Conservation (phyloP, 2,329 filamentous ascomycete genomes). For the Chaetomiaceae sp. region DNA sequence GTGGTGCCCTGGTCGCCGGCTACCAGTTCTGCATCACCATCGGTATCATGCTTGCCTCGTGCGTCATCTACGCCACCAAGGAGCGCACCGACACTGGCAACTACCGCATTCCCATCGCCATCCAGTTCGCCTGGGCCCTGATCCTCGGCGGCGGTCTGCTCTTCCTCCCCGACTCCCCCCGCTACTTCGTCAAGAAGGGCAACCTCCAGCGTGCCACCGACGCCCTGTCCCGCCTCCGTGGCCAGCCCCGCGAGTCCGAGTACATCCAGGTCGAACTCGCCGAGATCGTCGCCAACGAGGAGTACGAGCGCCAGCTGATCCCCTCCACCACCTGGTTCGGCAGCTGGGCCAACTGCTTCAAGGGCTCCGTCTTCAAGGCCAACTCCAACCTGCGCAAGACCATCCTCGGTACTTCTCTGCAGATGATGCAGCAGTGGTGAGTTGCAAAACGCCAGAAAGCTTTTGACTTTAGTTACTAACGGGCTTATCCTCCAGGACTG, state of each 20-base stretch:
- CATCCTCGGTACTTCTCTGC: slow-evolving; percentile 65
- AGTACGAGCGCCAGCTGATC: slow-evolving; percentile 70
- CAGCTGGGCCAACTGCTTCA: slow-evolving; percentile 66
- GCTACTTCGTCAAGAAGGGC: slow-evolving; percentile 78
- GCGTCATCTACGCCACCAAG: slow-evolving; percentile 68
- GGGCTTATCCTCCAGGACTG: slow-evolving; percentile 47
- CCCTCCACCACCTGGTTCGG: slow-evolving; percentile 60
- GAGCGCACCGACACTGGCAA: slow-evolving; percentile 56
- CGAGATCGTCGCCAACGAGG: slow-evolving; percentile 85
- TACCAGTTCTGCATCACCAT: slow-evolving; percentile 33
- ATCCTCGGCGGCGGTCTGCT: slow-evolving; percentile 69
- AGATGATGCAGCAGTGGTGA: slow-evolving; percentile 73
- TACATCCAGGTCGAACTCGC: slow-evolving; percentile 74
- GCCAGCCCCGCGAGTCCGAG: slow-evolving; percentile 65
- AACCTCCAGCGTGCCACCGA: slow-evolving; percentile 59
- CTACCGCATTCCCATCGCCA: slow-evolving; percentile 74
- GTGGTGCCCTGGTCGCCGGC: slow-evolving; percentile 32
- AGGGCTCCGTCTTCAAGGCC: slow-evolving; percentile 56
- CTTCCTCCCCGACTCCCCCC: slow-evolving; percentile 77
- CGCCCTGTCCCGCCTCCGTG: slow-evolving; percentile 64
- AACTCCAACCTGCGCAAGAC: slow-evolving; percentile 67
- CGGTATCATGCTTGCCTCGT: slow-evolving; percentile 69
- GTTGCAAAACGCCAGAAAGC: too few species aligned
- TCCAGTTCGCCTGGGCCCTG: slow-evolving; percentile 77
- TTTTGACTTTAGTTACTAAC: neutral